Evolutionary conservation across 345 rosid genomes (phyloP), one percentile per base, ranked within the genome.

Genomic region (Adansonia digitata): DNA sequence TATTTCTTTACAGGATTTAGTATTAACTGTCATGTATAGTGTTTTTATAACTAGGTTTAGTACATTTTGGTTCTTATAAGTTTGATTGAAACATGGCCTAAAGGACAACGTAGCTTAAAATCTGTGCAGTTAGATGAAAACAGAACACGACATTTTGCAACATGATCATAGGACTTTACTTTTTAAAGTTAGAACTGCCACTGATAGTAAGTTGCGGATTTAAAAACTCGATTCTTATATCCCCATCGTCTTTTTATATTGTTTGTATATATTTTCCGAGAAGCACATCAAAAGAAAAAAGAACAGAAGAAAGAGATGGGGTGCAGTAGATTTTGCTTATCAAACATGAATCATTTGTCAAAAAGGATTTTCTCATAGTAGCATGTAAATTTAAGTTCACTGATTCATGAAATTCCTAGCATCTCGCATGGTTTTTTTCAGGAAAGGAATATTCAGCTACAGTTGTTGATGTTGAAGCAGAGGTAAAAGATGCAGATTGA

Each of bases 381-480:
- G 20, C 39, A 45, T 14, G 22, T 46, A n/a, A n/a, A 14, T 66
- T 24, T 34, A 34, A 61, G 42, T 61, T 61, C 22, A 17, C 22
- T 35, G 24, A 62, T 34, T 5, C 14, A 14, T 60, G 37, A 57
- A 7, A 27, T 59, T 13, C 35, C 13, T 10, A 60, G 39, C 29
- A 5, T 24, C 31, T 4, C 5, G 5, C 37, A 4, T 71, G 64
- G 55, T 75, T 73, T 53, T 71, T 79, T 74, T 79, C 81, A 92
- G 96, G 90, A 69, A 88, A 78, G 59, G 83, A 80, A 12, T 84
- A 84, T 79, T 84, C 94, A 29, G 80, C 86, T 14, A 84, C 88
- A 91, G 94, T 92, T 37, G 92, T 92, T 52, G 97, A 94, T 67
- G 80, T 90, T 72, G 97, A 94, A 81, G 97, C 97, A 10, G 95